Evolutionary conservation across 257 asterid genomes (phyloP), one percentile per base, ranked within the genome.

Genomic region (Verbena officinalis): DNA sequence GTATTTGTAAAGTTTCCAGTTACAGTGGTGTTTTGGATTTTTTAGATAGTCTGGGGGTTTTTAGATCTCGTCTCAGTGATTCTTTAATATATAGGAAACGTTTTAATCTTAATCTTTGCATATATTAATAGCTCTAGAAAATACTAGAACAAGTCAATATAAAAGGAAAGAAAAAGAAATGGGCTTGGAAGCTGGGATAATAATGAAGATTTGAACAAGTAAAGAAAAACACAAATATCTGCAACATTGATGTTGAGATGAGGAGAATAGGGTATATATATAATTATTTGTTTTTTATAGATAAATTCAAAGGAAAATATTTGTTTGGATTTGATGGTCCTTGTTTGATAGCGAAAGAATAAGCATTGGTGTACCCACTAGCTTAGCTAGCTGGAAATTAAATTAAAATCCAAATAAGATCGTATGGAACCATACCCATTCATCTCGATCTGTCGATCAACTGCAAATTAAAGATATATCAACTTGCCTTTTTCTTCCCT

Each of bases 401-500:
- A n/a, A n/a, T n/a, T n/a, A 65, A 74, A 62, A n/a, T 30, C 22
- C 19, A 46, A 44, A 61, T 34, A 45, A 62, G 16, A 24, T 14
- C n/a, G n/a, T n/a, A 30, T 54, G 55, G 66, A 48, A 73, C 58
- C 54, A 24, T 45, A 58, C 59, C 21, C 14, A 17, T 60, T 51
- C 50, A 38, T 48, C 9, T 45, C 33, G 59, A 48, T 50, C 54
- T 48, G 6, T 45, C 33, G 59, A 48, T 50, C 54, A 12, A 44
- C 64, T 23, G 48, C 12, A 6, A 48, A 56, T n/a, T n/a, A n/a
- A n/a, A n/a, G n/a, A n/a, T n/a, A n/a, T 57, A 64, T 52, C 78
- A 73, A 77, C 64, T 73, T 73, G 78, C 79, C 74, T 9, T 69
- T 67, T 59, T n/a, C n/a, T n/a, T n/a, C n/a, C 33, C 4, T 27